These are phyloP conservation scores for Trypanosoma melophagium DNA, from an alignment of 208 protist species.

Conservation along the genomic window DNA sequence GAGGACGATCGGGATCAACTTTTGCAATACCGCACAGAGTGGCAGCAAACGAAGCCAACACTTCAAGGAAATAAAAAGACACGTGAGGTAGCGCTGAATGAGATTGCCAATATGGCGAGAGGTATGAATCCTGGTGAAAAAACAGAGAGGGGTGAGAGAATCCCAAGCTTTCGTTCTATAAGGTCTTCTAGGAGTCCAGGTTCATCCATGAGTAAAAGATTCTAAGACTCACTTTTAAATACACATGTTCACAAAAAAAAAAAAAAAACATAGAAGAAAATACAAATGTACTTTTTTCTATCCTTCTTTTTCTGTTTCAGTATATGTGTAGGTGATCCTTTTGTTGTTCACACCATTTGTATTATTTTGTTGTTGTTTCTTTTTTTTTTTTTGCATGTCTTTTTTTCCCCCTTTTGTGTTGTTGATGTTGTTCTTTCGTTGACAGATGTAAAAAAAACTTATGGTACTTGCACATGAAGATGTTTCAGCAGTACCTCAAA, in stretches of 20 bases:
- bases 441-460: no score
- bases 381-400: neutral
- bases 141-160: conserved; percentile 1
- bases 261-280: neutral
- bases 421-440: no score
- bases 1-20: conserved; percentile 46
- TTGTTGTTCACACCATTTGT: neutral
- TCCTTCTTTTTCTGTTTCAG: conserved; percentile 12
- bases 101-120: conserved; percentile 37
- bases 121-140: conserved; percentile 26
- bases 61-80: conserved; percentile 33
- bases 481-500: no score
- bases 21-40: conserved; percentile 38
- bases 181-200: neutral
- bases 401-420: no score
- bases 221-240: neutral
- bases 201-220: neutral
- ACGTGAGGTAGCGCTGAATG: conserved; percentile 38
- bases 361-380: neutral
- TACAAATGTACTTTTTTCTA: neutral
- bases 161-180: neutral
- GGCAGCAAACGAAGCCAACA: conserved; percentile 40
- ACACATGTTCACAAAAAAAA: neutral
- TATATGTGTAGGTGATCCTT: neutral
- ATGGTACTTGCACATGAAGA: no score